Evolutionary conservation across 75 land plant genomes (phyloP), one percentile per base, ranked within the genome.

Genomic region (Cunninghamia lanceolata): DNA sequence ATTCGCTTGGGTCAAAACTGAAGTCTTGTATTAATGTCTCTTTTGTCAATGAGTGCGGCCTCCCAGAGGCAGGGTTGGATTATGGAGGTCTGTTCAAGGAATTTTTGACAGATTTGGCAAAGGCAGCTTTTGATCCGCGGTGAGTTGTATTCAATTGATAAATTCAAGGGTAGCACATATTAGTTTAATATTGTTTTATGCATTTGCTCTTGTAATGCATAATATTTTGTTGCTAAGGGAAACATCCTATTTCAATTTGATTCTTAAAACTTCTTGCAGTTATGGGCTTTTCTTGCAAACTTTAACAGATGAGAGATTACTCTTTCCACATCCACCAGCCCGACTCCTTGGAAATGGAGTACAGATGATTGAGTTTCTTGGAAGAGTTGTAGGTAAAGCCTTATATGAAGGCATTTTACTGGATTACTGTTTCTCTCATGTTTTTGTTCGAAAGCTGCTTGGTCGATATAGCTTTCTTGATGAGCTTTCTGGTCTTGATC

Each of bases 1-100:
- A 92, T 86, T 82, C 87, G 32, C 88, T 97, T 70, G 98, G 99
- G 4, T 86, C 99, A 85, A 93, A 89, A 83, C 82, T 97, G 36
- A 96, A 95, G 85, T 93, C 91, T 38, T 87, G 86, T 42, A 90
- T 96, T 63, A 95, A 95, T 90, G 96, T 97, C 74, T 97, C 98
- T 85, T 97, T 96, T 93, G 92, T 96, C 34, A 95, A 95, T 88
- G 99, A 96, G 93, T 90, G 88, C 89, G 99, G 99, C 76, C 96
- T 97, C 86, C 95, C 96, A 53, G 99, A 96, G 85, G 99, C 98
- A 88, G 99, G 99, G 2, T 92, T 96, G 14, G 99, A 96, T 85
- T 96, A 95, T 92, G 99, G 99, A 84, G 99, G 99, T 0, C 89
- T 97, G 38, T 94, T 94, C 42, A 97, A 97, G 83, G 99, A 97